Conservation (phyloP, 495 filamentous ascomycete genomes). For the Ramalina peruviana region DNA sequence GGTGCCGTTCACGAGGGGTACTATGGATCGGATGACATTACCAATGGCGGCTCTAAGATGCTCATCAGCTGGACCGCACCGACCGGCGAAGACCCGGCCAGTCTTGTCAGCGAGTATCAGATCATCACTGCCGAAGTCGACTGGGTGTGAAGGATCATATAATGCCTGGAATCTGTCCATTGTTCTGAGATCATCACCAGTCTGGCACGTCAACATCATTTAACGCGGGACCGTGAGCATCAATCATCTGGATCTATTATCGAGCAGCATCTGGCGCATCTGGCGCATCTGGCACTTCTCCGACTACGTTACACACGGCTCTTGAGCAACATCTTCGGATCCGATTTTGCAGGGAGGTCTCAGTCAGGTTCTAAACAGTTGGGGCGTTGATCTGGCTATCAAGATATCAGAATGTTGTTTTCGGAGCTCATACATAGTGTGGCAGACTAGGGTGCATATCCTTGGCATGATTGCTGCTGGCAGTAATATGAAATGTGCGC, state of each 20-base stretch:
- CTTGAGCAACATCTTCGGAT: too few relatives aligned
- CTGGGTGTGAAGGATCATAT: slow-evolving; percentile 5
- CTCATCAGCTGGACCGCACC: slow-evolving; percentile 23
- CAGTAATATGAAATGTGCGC: too few relatives aligned
- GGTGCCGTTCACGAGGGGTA: slow-evolving; percentile 20
- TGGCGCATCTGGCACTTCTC: neutral
- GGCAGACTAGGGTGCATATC: too few relatives aligned
- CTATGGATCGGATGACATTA: slow-evolving; percentile 20
- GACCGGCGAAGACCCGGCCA: slow-evolving; percentile 17
- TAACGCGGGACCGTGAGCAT: too few relatives aligned
- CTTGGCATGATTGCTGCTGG: too few relatives aligned
- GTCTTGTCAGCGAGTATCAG: slow-evolving; percentile 18
- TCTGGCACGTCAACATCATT: neutral
- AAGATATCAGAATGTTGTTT: too few relatives aligned
- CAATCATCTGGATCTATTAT: too few relatives aligned
- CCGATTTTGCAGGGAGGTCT: too few relatives aligned
- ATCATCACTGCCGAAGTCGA: slow-evolving; percentile 19
- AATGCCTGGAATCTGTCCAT: neutral
- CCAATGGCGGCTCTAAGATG: slow-evolving; percentile 21
- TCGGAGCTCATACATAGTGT: too few relatives aligned
- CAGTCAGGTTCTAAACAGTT: too few relatives aligned
- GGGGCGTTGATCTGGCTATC: too few relatives aligned
- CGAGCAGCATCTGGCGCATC: too few relatives aligned
- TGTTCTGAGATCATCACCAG: neutral
- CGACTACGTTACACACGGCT: neutral